phyloP scores from a whole-genome alignment of 2,329 filamentous ascomycete species.

The Diaporthe vaccinii region DNA sequence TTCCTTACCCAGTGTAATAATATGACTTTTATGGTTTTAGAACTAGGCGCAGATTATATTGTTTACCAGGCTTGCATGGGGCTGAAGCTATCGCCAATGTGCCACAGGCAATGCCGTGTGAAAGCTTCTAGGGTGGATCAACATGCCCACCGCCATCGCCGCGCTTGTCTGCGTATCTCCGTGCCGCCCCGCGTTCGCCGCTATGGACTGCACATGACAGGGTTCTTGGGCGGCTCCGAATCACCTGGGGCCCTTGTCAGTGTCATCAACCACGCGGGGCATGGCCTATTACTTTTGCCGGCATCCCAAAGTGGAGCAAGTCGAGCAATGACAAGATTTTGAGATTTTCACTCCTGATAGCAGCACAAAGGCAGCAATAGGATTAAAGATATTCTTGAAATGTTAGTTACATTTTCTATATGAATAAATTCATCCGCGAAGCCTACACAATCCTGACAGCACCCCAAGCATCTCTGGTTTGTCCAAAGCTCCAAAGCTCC shows the following conservation, averaged over 20 bases:
- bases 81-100: no score
- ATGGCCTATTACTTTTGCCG: neutral
- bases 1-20: no score
- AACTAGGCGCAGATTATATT: no score
- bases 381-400: neutral
- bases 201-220: neutral
- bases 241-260: neutral
- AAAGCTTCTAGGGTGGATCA: neutral
- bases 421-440: no score
- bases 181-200: neutral
- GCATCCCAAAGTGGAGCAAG: conserved; percentile 6
- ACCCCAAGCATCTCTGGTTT: neutral
- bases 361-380: neutral
- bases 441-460: neutral
- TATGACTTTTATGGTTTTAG: no score
- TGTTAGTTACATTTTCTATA: neutral
- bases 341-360: neutral
- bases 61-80: no score
- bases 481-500: no score
- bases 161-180: neutral
- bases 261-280: neutral
- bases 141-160: neutral
- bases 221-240: neutral
- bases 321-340: conserved; percentile 12
- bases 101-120: no score